Evolutionary conservation across 176 grass and related monocot species (phyloP), one percentile per base, ranked within the genome.

Genomic region (Pharus latifolius): DNA sequence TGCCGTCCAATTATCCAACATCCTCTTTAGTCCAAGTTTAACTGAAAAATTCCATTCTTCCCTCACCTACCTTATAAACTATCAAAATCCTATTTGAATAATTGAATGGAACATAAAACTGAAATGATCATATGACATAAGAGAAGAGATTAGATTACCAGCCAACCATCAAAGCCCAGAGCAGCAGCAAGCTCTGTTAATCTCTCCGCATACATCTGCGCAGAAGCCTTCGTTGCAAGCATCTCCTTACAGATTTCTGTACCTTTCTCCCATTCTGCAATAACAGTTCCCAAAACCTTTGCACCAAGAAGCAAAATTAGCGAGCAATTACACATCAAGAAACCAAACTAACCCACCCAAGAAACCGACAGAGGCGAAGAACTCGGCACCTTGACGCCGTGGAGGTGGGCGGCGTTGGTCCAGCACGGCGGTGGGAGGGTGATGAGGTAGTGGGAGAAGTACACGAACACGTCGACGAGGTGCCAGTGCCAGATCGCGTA

Each of bases 361-460:
- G 62, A 56, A 42, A 2, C 7, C 12, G 1, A 4, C 3, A 13
- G 28, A 60, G 12, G 49, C 24, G 37, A 37, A 1, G 1, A 71
- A 48, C 10, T 19, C 29, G 20, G 35, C 49, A 96, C 93, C 93
- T 93, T 93, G 49, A 93, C 89, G 16, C 94, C 94, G 53, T 98
- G 89, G 15, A 88, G 78, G 74, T 98, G 94, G 0, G 87, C 87
- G n/a, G 89, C 87, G 69, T 98, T 98, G 57, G 65, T 88, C 94
- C 94, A 93, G 81, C 87, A 80, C 8, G 89, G 89, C 45, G 89
- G 94, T 23, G 94, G 94, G 60, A 93, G 78, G n/a, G 94, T 88
- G 56, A 98, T 81, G 66, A 98, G 80, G 85, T 91, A 88, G 67
- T 98, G 89, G 6, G 89, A 93, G 84, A 98, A 98, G 84, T 98